Evolutionary conservation across 2,329 filamentous ascomycete genomes (phyloP), one percentile per base, ranked within the genome.

Genomic region (Macroventuria anomochaeta): DNA sequence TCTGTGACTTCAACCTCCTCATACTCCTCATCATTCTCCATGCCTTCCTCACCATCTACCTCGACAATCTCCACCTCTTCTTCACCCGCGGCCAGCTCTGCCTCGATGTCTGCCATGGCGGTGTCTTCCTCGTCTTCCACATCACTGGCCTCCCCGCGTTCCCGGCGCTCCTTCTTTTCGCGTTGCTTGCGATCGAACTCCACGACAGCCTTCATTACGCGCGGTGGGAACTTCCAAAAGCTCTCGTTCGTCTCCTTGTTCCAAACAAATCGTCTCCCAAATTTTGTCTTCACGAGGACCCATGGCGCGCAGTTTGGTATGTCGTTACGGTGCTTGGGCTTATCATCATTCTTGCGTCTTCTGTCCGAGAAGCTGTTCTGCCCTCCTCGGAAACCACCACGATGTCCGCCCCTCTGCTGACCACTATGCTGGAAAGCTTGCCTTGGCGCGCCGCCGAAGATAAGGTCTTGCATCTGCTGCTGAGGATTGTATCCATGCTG

Each of bases 141-240:
- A n/a, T 71, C 70, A 31, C 68, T 74, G 3, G 68, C 68, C 55
- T 77, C 73, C 15, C 69, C 73, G 10, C 76, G 86, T 84, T 74
- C 70, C 39, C 63, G 64, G 11, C 66, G 83, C 75, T 76, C 85
- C 78, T 76, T 88, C 54, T 85, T 84, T 61, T 88, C 86, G 71
- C 88, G 85, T 73, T 96, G 91, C 49, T 91, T 78, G 20, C 77
- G 77, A 67, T 88, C 86, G 47, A 95, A 90, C 12, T 86, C 84
- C 3, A 84, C 71, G 1, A 88, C 84, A 0, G 86, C 91, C 55
- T 88, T 87, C 82, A 93, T 88, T 29, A 99, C 81, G 71, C 95
- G 88, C 49, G 91, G 85, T 0, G 95, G 95, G 65, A 97, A 95
- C 67, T 91, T 91, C 95, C 96, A 99, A 74, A 92, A 92, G 74